These are phyloP conservation scores for Penicillium freii DNA, from an alignment of 2,329 filamentous ascomycete genomes.

Conservation along the genomic window DNA sequence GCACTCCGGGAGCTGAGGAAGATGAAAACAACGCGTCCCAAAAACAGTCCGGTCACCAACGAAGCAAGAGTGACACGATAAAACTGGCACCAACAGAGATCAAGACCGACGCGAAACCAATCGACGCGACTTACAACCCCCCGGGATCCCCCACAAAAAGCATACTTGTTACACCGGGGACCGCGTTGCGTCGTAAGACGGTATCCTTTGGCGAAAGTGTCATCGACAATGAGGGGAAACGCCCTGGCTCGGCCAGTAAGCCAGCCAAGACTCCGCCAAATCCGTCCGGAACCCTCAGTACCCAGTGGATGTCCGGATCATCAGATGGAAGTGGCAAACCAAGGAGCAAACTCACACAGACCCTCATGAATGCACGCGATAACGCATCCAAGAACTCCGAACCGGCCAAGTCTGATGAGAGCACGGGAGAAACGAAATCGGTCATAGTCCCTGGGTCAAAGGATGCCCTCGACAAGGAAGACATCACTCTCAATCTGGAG, in stretches of 20 bases:
- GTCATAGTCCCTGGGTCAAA: constrained; percentile 19
- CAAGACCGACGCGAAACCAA: constrained; percentile 21
- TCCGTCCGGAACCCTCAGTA: constrained; percentile 49
- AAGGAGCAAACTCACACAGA: constrained; percentile 43
- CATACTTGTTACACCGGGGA: constrained; percentile 64
- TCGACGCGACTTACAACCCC: constrained; percentile 29
- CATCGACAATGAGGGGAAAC: constrained; percentile 56
- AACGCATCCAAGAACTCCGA: constrained; percentile 31
- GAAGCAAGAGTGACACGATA: constrained; percentile 20
- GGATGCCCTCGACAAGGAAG: constrained; percentile 40
- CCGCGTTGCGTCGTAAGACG: constrained; percentile 56
- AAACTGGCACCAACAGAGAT: constrained; percentile 22
- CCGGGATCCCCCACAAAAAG: constrained; percentile 57
- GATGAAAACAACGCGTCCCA: constrained; percentile 25
- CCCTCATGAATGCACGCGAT: constrained; percentile 41
- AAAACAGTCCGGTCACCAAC: constrained; percentile 20
- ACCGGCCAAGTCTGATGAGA: constrained; percentile 9
- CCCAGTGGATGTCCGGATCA: constrained; percentile 40
- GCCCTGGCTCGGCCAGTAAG: constrained; percentile 43
- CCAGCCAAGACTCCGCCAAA: constrained; percentile 48
- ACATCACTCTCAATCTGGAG: constrained; percentile 51
- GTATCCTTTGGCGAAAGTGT: constrained; percentile 61
- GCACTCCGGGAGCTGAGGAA: constrained; percentile 57
- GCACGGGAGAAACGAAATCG: constrained; percentile 15
- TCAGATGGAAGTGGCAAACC: constrained; percentile 35